These are phyloP conservation scores for Akanthomyces dipterigenus DNA, from an alignment of 2,329 filamentous ascomycete genomes.

Conservation along the genomic window DNA sequence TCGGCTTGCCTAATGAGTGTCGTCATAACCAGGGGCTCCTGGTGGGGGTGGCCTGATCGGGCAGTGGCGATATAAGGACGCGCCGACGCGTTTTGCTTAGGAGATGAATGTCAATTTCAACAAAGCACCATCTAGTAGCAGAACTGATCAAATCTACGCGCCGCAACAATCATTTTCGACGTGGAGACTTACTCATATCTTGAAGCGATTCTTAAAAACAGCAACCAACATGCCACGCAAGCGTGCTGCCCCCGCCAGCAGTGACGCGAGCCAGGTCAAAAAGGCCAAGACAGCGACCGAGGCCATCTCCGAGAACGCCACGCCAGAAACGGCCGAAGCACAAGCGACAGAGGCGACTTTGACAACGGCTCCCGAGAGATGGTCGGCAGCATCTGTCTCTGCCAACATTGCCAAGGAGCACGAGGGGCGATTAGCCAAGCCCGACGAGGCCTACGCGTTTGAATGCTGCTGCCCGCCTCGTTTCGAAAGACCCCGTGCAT, in stretches of 20 bases:
- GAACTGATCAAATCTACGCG: background rate
- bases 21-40: too few relatives aligned
- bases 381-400: background rate
- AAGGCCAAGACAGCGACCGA: background rate
- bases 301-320: background rate
- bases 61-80: background rate
- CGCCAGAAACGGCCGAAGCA: background rate
- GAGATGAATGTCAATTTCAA: background rate
- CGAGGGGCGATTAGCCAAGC: background rate
- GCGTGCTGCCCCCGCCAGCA: background rate
- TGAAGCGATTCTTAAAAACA: background rate
- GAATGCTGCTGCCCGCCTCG: background rate
- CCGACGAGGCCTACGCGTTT: background rate
- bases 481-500: background rate
- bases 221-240: background rate
- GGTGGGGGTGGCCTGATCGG: background rate
- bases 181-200: background rate
- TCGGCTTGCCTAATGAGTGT: too few relatives aligned
- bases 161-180: background rate
- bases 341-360: too few relatives aligned
- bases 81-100: background rate
- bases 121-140: background rate
- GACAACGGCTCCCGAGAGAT: background rate
- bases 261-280: background rate
- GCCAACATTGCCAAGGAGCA: background rate